Evolutionary conservation across 2,329 filamentous ascomycete species (phyloP).

Genomic region (Fusarium temperatum): DNA sequence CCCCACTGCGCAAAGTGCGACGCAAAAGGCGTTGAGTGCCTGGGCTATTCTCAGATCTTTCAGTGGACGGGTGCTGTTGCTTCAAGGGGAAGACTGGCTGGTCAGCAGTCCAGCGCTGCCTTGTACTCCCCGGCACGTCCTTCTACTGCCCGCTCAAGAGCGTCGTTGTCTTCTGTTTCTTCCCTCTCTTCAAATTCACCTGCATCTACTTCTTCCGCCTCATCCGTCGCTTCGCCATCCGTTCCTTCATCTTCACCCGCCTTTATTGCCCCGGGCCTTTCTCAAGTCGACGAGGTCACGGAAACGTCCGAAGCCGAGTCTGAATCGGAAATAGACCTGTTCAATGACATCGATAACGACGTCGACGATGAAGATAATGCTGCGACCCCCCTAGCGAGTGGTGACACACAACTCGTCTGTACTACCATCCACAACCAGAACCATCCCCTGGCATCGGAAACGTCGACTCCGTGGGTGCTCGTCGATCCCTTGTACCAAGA

Average conservation of each 20-base stretch:
- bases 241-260: slow-evolving; percentile 25
- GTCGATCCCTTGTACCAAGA: slow-evolving; percentile 61
- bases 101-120: slow-evolving; percentile 50
- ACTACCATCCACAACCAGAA: slow-evolving; percentile 30
- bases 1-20: slow-evolving; percentile 63
- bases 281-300: slow-evolving; percentile 27
- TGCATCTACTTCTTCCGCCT: slow-evolving; percentile 18
- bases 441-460: slow-evolving; percentile 29
- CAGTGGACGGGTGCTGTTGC: slow-evolving; percentile 61
- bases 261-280: slow-evolving; percentile 19
- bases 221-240: slow-evolving; percentile 27
- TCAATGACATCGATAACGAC: slow-evolving; percentile 7
- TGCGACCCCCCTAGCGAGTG: slow-evolving; percentile 20
- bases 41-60: slow-evolving; percentile 63
- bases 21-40: slow-evolving; percentile 58
- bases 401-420: slow-evolving; percentile 44
- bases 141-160: slow-evolving; percentile 26
- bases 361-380: slow-evolving; percentile 16
- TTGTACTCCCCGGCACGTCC: slow-evolving; percentile 33
- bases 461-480: slow-evolving; percentile 50
- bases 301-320: slow-evolving; percentile 26
- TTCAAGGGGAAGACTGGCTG: slow-evolving; percentile 54
- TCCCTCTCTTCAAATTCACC: slow-evolving; percentile 33
- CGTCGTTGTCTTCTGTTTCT: slow-evolving; percentile 29
- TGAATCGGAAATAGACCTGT: slow-evolving; percentile 12